Conservation (phyloP, 176 grass and related monocot genomes). For the Oryza brachyantha region DNA sequence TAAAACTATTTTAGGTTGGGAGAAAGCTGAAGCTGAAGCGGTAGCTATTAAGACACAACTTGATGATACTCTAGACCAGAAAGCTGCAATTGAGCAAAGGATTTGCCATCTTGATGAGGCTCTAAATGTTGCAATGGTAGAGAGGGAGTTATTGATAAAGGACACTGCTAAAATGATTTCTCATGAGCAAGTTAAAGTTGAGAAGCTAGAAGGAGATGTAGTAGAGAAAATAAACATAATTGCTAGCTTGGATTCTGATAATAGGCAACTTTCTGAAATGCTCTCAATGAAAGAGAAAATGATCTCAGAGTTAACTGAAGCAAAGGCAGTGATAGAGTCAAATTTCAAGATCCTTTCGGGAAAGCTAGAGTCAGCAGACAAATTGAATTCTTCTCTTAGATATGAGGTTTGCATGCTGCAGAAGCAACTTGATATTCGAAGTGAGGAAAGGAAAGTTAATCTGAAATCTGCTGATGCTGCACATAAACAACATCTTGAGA, state of each 20-base stretch:
- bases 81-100: conserved; percentile 55
- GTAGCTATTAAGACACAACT: conserved; percentile 67
- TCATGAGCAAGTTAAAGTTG: conserved; percentile 70
- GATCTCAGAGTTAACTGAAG: conserved; percentile 61
- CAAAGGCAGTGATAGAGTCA: conserved; percentile 51
- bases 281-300: conserved; percentile 55
- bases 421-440: conserved; percentile 95
- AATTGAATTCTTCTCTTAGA: conserved; percentile 68
- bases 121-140: conserved; percentile 67
- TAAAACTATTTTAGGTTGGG: conserved; percentile 69
- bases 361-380: conserved; percentile 61
- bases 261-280: conserved; percentile 60
- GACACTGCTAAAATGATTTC: conserved; percentile 61
- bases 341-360: conserved; percentile 42
- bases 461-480: conserved; percentile 82
- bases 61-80: conserved; percentile 57
- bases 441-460: conserved; percentile 80
- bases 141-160: conserved; percentile 59
- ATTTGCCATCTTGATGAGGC: conserved; percentile 57
- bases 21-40: conserved; percentile 79
- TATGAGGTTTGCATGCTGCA: conserved; percentile 96
- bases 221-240: conserved; percentile 64
- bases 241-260: conserved; percentile 56
- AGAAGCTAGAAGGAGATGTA: conserved; percentile 52
- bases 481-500: conserved; percentile 85